Evolutionary conservation across 1,284 basidiomycete species (phyloP).

Genomic region (Trametes hirsuta): DNA sequence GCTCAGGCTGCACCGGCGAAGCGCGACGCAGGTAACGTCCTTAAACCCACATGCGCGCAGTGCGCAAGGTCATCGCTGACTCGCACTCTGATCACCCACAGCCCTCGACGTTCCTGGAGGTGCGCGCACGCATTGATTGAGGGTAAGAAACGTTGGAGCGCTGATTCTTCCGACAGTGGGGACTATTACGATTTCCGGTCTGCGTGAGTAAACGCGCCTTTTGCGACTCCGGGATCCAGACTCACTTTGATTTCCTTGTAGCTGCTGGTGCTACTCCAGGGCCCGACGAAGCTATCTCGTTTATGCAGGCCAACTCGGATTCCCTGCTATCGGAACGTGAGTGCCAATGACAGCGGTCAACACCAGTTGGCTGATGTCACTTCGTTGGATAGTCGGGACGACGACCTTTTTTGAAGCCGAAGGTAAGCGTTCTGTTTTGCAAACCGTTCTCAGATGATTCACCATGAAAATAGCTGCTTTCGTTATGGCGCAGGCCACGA

Average conservation of each 20-base stretch:
- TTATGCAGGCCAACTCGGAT: conserved; percentile 10
- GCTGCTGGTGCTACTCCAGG: neutral
- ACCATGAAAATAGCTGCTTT: neutral
- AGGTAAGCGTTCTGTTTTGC: neutral
- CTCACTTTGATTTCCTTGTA: neutral
- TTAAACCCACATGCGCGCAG: neutral
- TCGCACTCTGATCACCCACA: too few relatives aligned
- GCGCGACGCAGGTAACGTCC: conserved; percentile 6
- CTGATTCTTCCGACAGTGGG: too few relatives aligned
- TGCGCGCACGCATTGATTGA: too few relatives aligned
- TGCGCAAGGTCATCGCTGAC: too few relatives aligned
- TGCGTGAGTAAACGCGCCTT: neutral
- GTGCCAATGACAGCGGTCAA: neutral
- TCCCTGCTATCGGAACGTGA: conserved; percentile 4
- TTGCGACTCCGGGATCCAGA: too few relatives aligned
- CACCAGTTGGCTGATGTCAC: neutral
- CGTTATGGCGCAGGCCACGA: neutral
- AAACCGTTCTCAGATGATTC: neutral
- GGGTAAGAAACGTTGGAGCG: too few relatives aligned
- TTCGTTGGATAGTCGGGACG: neutral
- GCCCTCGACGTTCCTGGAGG: too few relatives aligned
- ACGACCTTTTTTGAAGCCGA: neutral
- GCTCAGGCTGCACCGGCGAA: conserved; percentile 14
- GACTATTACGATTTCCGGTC: neutral
- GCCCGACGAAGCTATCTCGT: conserved; percentile 3